phyloP scores from a whole-genome alignment of 192 early-diverging fungal species.

The Coemansia sp. region DNA sequence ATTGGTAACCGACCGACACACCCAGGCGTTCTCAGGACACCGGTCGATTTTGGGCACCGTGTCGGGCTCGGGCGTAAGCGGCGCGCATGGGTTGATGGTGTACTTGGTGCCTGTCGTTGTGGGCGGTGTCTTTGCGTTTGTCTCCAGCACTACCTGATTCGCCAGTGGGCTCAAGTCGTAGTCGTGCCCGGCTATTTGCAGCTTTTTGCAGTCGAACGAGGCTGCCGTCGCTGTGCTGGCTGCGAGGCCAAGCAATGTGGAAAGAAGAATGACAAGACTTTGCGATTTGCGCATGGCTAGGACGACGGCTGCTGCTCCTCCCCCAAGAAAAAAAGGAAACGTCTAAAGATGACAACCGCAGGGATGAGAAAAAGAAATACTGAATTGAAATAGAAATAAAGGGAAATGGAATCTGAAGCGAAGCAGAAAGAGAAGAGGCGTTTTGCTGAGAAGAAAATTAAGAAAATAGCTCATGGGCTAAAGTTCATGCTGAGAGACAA shows the following conservation, averaged over 20 bases:
- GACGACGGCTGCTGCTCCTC: constrained; percentile 33
- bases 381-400: neutral
- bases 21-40: constrained; percentile 43
- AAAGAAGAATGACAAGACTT: neutral
- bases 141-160: constrained; percentile 25
- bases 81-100: constrained; percentile 48
- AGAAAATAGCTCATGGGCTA: neutral
- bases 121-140: constrained; percentile 45
- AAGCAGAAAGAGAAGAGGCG: neutral
- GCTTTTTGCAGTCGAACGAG: constrained; percentile 50
- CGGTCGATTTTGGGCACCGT: constrained; percentile 40
- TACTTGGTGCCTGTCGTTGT: constrained; percentile 39
- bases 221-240: constrained; percentile 5
- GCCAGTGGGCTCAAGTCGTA: constrained; percentile 46
- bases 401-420: neutral
- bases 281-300: constrained; percentile 22
- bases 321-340: constrained; percentile 17
- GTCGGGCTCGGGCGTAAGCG: constrained; percentile 27
- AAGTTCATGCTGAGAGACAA: neutral
- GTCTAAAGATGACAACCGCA: neutral
- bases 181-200: constrained; percentile 33
- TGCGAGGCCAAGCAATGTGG: constrained; percentile 3
- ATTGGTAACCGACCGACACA: constrained; percentile 47
- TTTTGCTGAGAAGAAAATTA: neutral
- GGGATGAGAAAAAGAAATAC: neutral